Base-by-base conservation (phyloP, 805 yeast species). In the Barnettozyma pratensis region DNA sequence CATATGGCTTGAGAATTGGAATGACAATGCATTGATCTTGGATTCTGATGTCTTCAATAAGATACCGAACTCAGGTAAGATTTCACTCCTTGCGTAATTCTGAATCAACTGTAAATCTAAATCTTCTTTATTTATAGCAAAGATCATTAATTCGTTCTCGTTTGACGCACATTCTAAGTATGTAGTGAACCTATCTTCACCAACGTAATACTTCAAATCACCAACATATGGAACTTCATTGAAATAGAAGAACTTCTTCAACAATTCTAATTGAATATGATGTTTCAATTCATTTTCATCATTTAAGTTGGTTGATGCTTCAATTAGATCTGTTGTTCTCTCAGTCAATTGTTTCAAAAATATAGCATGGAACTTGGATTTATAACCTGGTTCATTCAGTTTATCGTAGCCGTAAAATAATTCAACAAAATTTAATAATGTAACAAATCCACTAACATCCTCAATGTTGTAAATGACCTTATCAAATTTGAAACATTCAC, bases 121-220 rank as follows among this genome's bases (percentile, higher is more conserved):
- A 42, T 43, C 43, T 26, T 52, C 52, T 26, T 50, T 50, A n/a
- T 44, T 46, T 4, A 55, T 36, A 9, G 56, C 55, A 27, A 51
- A 59, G 7, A 61, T 44, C 36, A 55, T 37, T n/a, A 61, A 42
- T 39, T 60, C 63, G 27, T 56, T 52, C 3, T 45, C 48, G 19
- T 42, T 39, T 50, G 67, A 91, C 28, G 95, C 90, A 30, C 94
- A 92, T 26, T 96, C 96, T 11, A 91, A 79, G 54, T 85, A 76
- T 45, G 76, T 68, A 60, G 82, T 87, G 50, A 88, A 77, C 62
- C 77, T 83, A 40, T 84, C 87, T 53, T 79, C 79, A 50, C 70
- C 76, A 11, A 86, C 83, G 41, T 71, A 70, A 9, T 78, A 70
- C 19, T 86, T 88, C 58, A 80, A 77, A 64, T 89, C 95, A 62